These are phyloP conservation scores for Mrakia gelida DNA, from an alignment of 768 basidiomycete species.

Conservation along the genomic window DNA sequence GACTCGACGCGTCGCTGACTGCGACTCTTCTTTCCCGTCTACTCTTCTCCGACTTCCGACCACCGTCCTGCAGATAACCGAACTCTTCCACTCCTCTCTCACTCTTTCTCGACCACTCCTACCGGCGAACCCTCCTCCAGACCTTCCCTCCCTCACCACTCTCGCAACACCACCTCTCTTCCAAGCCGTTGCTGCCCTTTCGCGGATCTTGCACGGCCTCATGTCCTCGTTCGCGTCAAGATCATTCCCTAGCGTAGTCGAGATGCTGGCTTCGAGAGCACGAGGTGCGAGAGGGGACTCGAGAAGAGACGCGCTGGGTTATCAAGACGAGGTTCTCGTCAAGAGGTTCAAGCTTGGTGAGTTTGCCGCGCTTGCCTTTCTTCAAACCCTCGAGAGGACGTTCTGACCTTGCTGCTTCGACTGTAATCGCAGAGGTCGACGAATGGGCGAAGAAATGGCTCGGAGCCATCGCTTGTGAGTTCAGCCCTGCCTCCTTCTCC, in stretches of 20 bases:
- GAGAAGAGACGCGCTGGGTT: not conserved
- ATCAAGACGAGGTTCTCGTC: not conserved
- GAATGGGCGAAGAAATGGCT: constrained; percentile 10
- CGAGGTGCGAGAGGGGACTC: not conserved
- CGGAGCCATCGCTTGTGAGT: constrained; percentile 6
- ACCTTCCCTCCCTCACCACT: not conserved
- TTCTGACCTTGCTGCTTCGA: not conserved
- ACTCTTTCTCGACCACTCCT: not conserved
- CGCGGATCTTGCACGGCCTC: not conserved
- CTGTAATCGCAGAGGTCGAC: not conserved
- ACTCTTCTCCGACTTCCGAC: not conserved
- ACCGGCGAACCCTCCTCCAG: not conserved
- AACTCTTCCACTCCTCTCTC: not conserved
- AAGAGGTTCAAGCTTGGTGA: constrained; percentile 2
- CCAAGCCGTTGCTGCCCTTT: not conserved
- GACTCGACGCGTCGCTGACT: not conserved
- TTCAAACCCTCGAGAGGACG: not conserved
- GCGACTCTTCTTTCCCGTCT: not conserved
- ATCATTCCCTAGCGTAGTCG: not conserved
- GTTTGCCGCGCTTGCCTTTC: not conserved
- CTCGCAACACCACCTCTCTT: not conserved
- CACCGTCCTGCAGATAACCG: not conserved
- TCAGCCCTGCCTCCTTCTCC: not conserved
- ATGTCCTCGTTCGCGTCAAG: not conserved
- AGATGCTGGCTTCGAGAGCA: not conserved